Percentiles rank a stretch among this genome's conserved stretches.
Evolutionary conservation across 176 grass and related monocot species (phyloP).

Genomic region (Tuctoria greenei): DNA sequence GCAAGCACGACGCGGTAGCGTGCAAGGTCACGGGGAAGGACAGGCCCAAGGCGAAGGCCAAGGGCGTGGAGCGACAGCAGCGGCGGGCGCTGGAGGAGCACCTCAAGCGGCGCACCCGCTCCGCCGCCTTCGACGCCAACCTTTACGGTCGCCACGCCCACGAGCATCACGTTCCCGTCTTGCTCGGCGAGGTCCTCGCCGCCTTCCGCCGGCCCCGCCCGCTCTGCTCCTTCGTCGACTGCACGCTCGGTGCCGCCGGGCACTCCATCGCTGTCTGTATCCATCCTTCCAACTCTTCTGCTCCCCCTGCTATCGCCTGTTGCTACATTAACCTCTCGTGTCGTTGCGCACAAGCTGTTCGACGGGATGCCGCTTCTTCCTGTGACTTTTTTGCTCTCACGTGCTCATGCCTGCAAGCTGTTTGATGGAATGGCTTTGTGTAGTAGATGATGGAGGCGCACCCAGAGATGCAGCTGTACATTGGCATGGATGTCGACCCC

Average conservation of each 20-base stretch:
- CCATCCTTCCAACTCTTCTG: not conserved
- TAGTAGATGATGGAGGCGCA: conserved; percentile 66
- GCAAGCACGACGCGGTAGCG: not conserved
- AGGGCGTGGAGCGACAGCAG: conserved; percentile 33
- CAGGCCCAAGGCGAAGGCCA: not conserved
- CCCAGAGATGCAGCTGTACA: conserved; percentile 76
- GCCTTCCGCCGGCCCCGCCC: conserved; percentile 33
- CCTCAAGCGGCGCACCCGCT: conserved; percentile 75
- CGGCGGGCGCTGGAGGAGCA: conserved; percentile 31
- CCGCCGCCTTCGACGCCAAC: conserved; percentile 51
- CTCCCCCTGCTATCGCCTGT: not conserved
- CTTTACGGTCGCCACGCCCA: conserved; percentile 44
- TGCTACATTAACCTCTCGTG: not conserved
- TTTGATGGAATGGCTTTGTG: conserved; percentile 42
- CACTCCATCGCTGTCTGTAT: conserved; percentile 74
- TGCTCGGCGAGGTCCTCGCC: conserved; percentile 74
- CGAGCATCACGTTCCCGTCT: conserved; percentile 54
- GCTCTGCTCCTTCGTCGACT: conserved; percentile 89
- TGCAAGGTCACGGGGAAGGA: conserved; percentile 33
- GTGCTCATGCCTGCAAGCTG: conserved; percentile 5
- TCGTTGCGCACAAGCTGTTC: not conserved
- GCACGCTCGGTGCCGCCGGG: conserved; percentile 83
- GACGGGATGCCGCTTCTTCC: not conserved
- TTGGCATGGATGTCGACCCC: conserved; percentile 91
- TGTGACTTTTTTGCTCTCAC: not conserved